Base-by-base conservation (phyloP, 495 filamentous ascomycete genomes). In the Xylaria curta region DNA sequence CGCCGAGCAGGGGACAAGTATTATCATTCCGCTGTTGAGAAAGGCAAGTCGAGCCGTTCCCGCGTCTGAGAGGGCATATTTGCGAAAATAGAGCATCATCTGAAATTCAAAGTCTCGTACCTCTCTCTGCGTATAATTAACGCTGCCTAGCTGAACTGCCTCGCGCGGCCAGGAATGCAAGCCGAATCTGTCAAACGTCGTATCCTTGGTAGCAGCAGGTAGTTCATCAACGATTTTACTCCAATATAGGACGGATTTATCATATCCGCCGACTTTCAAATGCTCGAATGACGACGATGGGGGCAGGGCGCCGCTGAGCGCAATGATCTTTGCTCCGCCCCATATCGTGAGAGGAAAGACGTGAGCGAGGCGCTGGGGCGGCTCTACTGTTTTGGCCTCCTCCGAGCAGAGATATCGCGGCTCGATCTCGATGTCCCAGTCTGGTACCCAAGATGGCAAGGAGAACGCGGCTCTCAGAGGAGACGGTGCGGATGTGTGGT, bases 361-460 rank as follows among this genome's bases (percentile, higher is more conserved):
- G 4, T 59, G 54, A 59, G 5, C 26, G 17, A 4, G 12, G 54
- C 31, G 28, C 7, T 8, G 26, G 12, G 26, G 5, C 2, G 28
- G 6, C 24, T 6, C 26, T n/a, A 2, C 38, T 13, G 38, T 42
- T 42, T 42, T 42, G 2, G 9, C 10, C 38, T 40, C 36, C 59
- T 40, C 36, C 59, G 26, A 15, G 10, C 17, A 26, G 59, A 21
- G 10, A 38, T 26, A 4, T 42, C 19, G 36, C 36, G n/a, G 36
- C n/a, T 62, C 36, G 3, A 62, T 13, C 2, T 62, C 19, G 15
- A 44, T 21, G 4, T n/a, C 59, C 36, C 36, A 44, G 2, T 44
- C 59, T 21, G 33, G 59, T 13, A 62, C 59, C n/a, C 59, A 62
- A 6, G 59, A 62, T 42, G 59, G 59, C n/a, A 44, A 7, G 36